Percentiles rank a stretch among this genome's conserved stretches.
These are phyloP conservation scores for Lycium ferocissimum DNA, from an alignment of 257 asterid genomes.

Conservation along the genomic window DNA sequence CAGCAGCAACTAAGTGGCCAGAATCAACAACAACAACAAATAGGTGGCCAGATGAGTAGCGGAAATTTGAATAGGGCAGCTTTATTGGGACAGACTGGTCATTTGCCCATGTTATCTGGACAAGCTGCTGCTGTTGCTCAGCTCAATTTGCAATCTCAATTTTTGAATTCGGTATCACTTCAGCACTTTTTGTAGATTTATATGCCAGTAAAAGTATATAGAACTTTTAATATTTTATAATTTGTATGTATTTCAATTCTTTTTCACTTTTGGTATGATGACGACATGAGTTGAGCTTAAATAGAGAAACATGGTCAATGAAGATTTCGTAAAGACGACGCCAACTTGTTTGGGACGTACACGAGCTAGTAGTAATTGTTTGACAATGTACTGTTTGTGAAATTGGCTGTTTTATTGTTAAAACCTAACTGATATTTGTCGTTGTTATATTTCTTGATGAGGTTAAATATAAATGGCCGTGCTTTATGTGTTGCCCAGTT, in stretches of 20 bases:
- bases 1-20: conserved; percentile 44
- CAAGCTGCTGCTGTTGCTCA: conserved; percentile 76
- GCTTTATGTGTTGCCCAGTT: conserved; percentile 58
- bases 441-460: too few relatives aligned
- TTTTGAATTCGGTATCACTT: conserved; percentile 68
- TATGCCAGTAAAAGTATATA: background rate
- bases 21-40: conserved; percentile 50
- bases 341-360: too few relatives aligned
- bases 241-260: too few relatives aligned
- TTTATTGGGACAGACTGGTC: conserved; percentile 81
- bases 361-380: too few relatives aligned
- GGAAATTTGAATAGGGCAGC: conserved; percentile 74
- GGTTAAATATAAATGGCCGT: too few relatives aligned
- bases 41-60: conserved; percentile 55
- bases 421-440: too few relatives aligned
- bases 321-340: too few relatives aligned
- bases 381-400: too few relatives aligned
- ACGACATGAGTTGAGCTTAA: too few relatives aligned
- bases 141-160: conserved; percentile 76
- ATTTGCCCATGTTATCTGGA: conserved; percentile 77
- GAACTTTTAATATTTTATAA: background rate
- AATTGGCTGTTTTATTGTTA: too few relatives aligned
- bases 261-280: too few relatives aligned
- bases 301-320: too few relatives aligned
- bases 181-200: background rate